phyloP scores from a whole-genome alignment of 371 early-diverging fungal genomes.

The Mortierella sp. region DNA sequence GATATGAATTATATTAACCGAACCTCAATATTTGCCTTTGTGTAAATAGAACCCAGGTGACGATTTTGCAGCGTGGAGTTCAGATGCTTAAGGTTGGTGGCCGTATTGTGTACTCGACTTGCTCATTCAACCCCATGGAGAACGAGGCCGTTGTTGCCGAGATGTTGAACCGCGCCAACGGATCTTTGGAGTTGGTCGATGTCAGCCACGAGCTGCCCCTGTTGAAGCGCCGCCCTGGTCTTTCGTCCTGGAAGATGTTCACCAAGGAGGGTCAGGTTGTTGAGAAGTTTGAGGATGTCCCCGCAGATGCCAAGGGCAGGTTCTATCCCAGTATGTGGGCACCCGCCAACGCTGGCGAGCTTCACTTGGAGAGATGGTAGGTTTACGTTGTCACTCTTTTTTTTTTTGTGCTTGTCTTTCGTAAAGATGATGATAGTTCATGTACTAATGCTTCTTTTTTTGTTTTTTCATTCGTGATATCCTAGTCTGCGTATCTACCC shows the following conservation, averaged over 20 bases:
- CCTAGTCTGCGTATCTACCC: conserved; percentile 93
- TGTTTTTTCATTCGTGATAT: conserved; percentile 10
- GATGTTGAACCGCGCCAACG: conserved; percentile 75
- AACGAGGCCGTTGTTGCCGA: conserved; percentile 97
- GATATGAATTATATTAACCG: background rate
- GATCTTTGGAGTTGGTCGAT: conserved; percentile 85
- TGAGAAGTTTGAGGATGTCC: conserved; percentile 70
- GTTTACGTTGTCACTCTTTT: background rate
- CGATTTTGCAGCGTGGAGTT: conserved; percentile 91
- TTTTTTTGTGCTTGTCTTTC: background rate
- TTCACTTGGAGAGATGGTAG: conserved; percentile 87
- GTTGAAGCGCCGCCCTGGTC: conserved; percentile 86
- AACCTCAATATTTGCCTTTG: background rate
- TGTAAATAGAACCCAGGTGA: conserved; percentile 77
- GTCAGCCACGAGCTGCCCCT: conserved; percentile 80
- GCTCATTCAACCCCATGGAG: conserved; percentile 98
- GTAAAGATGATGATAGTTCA: background rate
- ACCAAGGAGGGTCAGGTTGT: conserved; percentile 62
- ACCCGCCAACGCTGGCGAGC: conserved; percentile 75
- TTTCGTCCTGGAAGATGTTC: conserved; percentile 90
- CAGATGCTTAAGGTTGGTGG: conserved; percentile 95
- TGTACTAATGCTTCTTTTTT: background rate
- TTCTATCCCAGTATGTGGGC: conserved; percentile 79
- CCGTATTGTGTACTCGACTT: conserved; percentile 98
- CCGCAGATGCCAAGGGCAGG: conserved; percentile 63